A percentile compares a stretch with the other conserved stretches of the same genome.
phyloP scores from a whole-genome alignment of 164 flowering plant species.

The Stephania cephalantha region DNA sequence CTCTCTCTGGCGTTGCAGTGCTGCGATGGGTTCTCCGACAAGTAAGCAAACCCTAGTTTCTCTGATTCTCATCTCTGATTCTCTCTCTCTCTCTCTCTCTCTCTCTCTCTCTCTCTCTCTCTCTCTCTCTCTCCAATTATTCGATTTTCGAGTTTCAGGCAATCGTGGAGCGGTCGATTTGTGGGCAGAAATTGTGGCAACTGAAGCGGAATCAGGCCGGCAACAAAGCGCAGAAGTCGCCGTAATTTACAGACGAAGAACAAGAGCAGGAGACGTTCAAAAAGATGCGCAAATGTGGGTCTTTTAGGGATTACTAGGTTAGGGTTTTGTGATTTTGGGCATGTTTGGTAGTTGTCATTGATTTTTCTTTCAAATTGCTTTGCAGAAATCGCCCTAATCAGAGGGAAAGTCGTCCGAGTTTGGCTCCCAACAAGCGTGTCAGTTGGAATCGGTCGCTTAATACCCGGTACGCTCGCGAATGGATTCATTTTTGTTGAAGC shows the following conservation, averaged over 20 bases:
- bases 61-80: background rate
- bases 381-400: conserved; percentile 22
- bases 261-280: conserved; percentile 15
- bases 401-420: conserved; percentile 34
- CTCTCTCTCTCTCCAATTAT: background rate
- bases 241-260: conserved; percentile 43
- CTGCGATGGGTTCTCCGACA: conserved; percentile 12
- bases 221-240: conserved; percentile 21
- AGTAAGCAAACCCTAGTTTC: conserved; percentile 5
- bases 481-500: no score
- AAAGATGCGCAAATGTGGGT: conserved; percentile 13
- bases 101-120: background rate
- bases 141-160: conserved; percentile 11
- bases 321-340: background rate
- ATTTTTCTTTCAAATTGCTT: background rate
- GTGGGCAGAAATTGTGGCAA: conserved; percentile 46
- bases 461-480: conserved; percentile 41
- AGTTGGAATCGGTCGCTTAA: conserved; percentile 94
- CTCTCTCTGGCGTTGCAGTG: background rate
- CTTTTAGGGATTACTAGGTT: background rate
- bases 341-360: background rate
- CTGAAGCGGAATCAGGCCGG: conserved; percentile 13
- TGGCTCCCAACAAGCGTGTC: conserved; percentile 36
- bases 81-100: background rate
- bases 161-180: conserved; percentile 23